Percentiles rank a stretch among this genome's conserved stretches.
phyloP scores from a whole-genome alignment of 768 basidiomycete genomes.

The Saitozyma sp. region DNA sequence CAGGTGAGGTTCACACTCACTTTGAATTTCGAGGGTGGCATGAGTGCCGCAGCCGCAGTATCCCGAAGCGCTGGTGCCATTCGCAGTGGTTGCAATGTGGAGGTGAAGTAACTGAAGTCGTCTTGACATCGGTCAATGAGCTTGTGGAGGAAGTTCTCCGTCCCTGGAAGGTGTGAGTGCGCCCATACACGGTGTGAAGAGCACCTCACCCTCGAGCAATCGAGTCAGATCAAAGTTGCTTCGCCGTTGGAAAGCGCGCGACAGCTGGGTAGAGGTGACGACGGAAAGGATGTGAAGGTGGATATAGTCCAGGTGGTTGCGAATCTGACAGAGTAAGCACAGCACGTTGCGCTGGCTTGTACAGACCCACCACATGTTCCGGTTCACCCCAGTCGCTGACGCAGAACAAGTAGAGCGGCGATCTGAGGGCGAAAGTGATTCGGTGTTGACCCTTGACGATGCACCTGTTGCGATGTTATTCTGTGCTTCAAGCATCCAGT shows the following conservation, averaged over 20 bases:
- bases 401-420: slow-evolving; percentile 89
- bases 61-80: slow-evolving; percentile 70
- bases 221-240: slow-evolving; percentile 81
- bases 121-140: slow-evolving; percentile 69
- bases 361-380: slow-evolving; percentile 77
- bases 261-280: slow-evolving; percentile 79
- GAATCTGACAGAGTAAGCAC: slow-evolving; percentile 61
- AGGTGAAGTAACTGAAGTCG: slow-evolving; percentile 78
- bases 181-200: not conserved
- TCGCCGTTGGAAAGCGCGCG: slow-evolving; percentile 79
- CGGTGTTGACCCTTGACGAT: slow-evolving; percentile 78
- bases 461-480: slow-evolving; percentile 58
- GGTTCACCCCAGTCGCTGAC: slow-evolving; percentile 93
- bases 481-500: not conserved
- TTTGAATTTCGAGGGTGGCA: slow-evolving; percentile 78
- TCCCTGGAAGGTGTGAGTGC: slow-evolving; percentile 58
- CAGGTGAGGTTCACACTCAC: slow-evolving; percentile 52
- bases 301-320: slow-evolving; percentile 90
- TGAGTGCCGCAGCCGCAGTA: slow-evolving; percentile 74
- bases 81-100: slow-evolving; percentile 76
- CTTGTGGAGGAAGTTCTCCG: slow-evolving; percentile 75
- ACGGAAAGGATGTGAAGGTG: slow-evolving; percentile 91
- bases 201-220: slow-evolving; percentile 51
- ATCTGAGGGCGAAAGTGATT: slow-evolving; percentile 80
- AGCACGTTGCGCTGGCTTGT: not conserved